phyloP scores from a whole-genome alignment of 2,329 filamentous ascomycete species.

The Paradendryphiella salina region DNA sequence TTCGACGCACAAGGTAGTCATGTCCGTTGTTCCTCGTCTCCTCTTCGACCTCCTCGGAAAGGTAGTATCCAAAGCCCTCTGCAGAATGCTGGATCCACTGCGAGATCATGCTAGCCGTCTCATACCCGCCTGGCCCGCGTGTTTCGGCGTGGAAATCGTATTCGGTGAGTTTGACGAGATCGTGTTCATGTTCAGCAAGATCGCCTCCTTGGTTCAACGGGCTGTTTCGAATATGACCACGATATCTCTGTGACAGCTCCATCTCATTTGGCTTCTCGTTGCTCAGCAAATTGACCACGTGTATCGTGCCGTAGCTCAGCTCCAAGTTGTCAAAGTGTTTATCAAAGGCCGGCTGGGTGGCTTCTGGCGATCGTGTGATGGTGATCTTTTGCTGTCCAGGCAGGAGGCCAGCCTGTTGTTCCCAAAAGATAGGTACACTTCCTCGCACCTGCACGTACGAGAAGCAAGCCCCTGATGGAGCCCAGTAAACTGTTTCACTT shows the following conservation, averaged over 20 bases:
- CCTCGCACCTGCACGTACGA: slow-evolving; percentile 93
- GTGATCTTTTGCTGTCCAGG: slow-evolving; percentile 94
- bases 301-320: slow-evolving; percentile 82
- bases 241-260: slow-evolving; percentile 79
- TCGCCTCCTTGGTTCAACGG: slow-evolving; percentile 67
- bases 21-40: slow-evolving; percentile 49
- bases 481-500: slow-evolving; percentile 91
- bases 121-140: slow-evolving; percentile 81
- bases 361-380: slow-evolving; percentile 83
- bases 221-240: slow-evolving; percentile 73
- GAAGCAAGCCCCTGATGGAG: slow-evolving; percentile 74
- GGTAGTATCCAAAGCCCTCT: slow-evolving; percentile 88
- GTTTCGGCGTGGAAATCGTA: slow-evolving; percentile 98
- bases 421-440: slow-evolving; percentile 96
- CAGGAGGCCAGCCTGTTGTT: slow-evolving; percentile 83
- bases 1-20: slow-evolving; percentile 44
- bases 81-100: slow-evolving; percentile 76
- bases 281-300: slow-evolving; percentile 93
- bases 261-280: slow-evolving; percentile 83
- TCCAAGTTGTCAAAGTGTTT: slow-evolving; percentile 92
- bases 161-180: slow-evolving; percentile 77
- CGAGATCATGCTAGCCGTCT: slow-evolving; percentile 83
- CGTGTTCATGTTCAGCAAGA: slow-evolving; percentile 63
- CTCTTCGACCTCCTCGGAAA: slow-evolving; percentile 73
- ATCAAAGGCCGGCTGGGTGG: slow-evolving; percentile 91